Conservation (phyloP, 805 yeast genomes). For the Metschnikowia noctiluminum region DNA sequence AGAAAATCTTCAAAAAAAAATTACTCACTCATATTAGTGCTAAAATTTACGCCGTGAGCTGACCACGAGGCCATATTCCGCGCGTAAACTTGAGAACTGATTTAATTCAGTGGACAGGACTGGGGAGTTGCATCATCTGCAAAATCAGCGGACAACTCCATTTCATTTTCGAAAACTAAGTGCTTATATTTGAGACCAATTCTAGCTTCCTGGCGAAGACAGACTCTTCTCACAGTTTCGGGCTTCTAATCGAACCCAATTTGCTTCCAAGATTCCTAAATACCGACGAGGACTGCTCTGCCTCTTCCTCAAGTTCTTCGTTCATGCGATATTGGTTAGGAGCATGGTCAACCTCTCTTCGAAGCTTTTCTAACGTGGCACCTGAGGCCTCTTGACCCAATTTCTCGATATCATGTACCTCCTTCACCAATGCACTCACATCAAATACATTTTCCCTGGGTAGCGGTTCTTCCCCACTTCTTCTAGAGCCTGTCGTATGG, state of each 20-base stretch:
- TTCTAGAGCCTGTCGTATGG: slow-evolving; percentile 12
- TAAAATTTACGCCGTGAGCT: slow-evolving; percentile 12
- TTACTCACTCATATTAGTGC: slow-evolving; percentile 13
- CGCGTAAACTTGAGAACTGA: slow-evolving; percentile 11
- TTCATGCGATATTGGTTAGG: slow-evolving; percentile 4
- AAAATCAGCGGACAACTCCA: background rate
- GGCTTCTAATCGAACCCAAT: slow-evolving; percentile 1
- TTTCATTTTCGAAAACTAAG: too few relatives aligned
- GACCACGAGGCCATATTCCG: slow-evolving; percentile 4
- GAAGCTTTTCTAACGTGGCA: slow-evolving; percentile 6
- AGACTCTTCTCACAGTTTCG: too few relatives aligned
- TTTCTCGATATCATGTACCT: slow-evolving; percentile 43
- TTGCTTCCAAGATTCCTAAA: slow-evolving; percentile 6
- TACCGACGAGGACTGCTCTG: slow-evolving; percentile 5
- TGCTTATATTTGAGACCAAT: too few relatives aligned
- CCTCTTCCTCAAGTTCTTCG: slow-evolving; percentile 15
- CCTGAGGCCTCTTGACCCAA: slow-evolving; percentile 24
- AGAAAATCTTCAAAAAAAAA: slow-evolving; percentile 14
- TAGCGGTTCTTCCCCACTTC: slow-evolving; percentile 4
- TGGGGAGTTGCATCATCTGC: background rate
- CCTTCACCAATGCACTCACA: slow-evolving; percentile 40
- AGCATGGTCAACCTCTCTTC: slow-evolving; percentile 5
- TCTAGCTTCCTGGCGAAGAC: too few relatives aligned
- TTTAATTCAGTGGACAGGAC: too few relatives aligned
- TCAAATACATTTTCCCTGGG: slow-evolving; percentile 37